phyloP scores from a whole-genome alignment of 495 filamentous ascomycete species.

The Neohortaea acidophila region DNA sequence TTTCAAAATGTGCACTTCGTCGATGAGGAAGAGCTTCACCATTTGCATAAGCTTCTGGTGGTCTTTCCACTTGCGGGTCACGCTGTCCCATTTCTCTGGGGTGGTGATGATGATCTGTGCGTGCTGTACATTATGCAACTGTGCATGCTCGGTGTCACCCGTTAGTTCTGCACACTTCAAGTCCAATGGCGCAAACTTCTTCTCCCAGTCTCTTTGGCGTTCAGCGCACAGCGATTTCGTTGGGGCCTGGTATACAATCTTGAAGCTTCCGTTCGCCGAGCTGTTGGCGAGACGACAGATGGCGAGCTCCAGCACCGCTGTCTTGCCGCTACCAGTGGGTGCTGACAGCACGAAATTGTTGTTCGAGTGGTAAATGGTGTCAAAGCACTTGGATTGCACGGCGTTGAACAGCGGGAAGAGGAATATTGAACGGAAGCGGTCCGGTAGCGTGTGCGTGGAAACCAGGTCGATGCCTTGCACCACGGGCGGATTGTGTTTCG shows the following conservation, averaged over 20 bases:
- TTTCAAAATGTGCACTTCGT: slow-evolving; percentile 92
- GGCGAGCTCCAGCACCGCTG: slow-evolving; percentile 76
- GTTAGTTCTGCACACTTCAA: slow-evolving; percentile 75
- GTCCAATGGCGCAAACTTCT: slow-evolving; percentile 62
- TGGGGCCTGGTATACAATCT: slow-evolving; percentile 89
- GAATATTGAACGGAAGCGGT: slow-evolving; percentile 63
- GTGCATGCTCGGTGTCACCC: slow-evolving; percentile 67
- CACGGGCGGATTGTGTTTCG: too few relatives aligned
- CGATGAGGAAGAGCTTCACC: slow-evolving; percentile 83
- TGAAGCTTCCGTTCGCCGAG: slow-evolving; percentile 54
- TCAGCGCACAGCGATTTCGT: slow-evolving; percentile 89
- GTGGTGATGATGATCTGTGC: slow-evolving; percentile 92
- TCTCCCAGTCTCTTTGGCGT: slow-evolving; percentile 66
- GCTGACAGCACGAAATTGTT: slow-evolving; percentile 82
- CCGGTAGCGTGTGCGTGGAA: slow-evolving; percentile 56
- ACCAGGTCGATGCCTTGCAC: slow-evolving; percentile 61
- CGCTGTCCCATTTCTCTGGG: slow-evolving; percentile 96
- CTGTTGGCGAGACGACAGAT: slow-evolving; percentile 63
- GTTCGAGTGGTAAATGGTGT: slow-evolving; percentile 50
- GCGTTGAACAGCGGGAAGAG: slow-evolving; percentile 76
- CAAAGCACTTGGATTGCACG: slow-evolving; percentile 79
- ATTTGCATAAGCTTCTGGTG: slow-evolving; percentile 69
- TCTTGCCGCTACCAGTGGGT: slow-evolving; percentile 91
- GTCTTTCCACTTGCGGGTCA: slow-evolving; percentile 92
- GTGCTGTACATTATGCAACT: slow-evolving; percentile 58